phyloP scores from a whole-genome alignment of 805 yeast genomes.

The Saccharomycopsis javanensis region DNA sequence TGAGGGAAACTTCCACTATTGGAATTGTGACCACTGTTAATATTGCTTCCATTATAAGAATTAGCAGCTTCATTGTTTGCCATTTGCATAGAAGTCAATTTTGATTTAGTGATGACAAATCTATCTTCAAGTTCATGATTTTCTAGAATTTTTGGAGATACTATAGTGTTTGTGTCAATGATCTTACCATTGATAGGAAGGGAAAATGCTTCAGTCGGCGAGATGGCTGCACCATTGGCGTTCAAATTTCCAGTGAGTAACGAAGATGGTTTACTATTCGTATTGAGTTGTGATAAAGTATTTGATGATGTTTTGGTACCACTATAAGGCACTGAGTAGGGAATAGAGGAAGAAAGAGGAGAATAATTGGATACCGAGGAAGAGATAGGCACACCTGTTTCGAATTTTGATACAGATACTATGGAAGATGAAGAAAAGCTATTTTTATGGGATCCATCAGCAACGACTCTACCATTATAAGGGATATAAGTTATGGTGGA shows the following conservation, averaged over 20 bases:
- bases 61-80: background rate
- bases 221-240: background rate
- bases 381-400: background rate
- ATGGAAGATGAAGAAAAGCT: background rate
- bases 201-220: conserved; percentile 16
- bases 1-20: conserved; percentile 54
- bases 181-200: conserved; percentile 19
- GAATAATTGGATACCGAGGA: conserved; percentile 3
- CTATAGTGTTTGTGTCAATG: conserved; percentile 17
- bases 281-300: background rate
- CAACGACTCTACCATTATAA: conserved; percentile 14
- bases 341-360: conserved; percentile 17
- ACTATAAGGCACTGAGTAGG: conserved; percentile 18
- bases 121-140: conserved; percentile 15
- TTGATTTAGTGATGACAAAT: conserved; percentile 17
- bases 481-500: conserved; percentile 16
- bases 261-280: background rate
- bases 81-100: conserved; percentile 12
- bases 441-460: background rate
- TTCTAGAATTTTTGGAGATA: conserved; percentile 14
- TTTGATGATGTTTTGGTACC: conserved; percentile 6
- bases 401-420: background rate
- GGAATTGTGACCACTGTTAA: background rate
- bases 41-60: background rate
- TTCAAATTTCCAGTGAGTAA: background rate